Base-by-base conservation (phyloP, 768 basidiomycete species). In the Gautieria morchelliformis region DNA sequence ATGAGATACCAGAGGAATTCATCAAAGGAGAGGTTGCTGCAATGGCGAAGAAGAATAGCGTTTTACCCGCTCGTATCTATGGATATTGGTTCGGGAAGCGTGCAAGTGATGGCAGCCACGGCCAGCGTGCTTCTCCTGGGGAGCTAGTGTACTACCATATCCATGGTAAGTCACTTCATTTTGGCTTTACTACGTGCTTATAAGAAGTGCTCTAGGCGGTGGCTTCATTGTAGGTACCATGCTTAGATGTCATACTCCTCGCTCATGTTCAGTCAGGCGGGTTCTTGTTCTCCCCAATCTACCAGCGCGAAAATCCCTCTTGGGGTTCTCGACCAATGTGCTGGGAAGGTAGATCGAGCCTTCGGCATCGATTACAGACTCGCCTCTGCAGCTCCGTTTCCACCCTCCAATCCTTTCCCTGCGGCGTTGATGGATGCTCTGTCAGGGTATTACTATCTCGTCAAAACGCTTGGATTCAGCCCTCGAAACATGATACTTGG, bases 381-480 rank as follows among this genome's bases (percentile, higher is more conserved):
- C 32, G 69, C 73, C 5, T 63, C 65, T 0, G 63, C 66, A 6
- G 58, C 61, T 17, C 68, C 76, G 7, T 62, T 65, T 51, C 32
- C 52, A 4, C 37, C 62, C 6, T 47, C 63, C 1, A 69, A 76
- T 19, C 68, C 80, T 0, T 83, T 81, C 65, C 82, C 82, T 1
- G 72, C 79, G 0, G 75, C 77, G 0, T 68, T 84, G 1, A 57
- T 83, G 17, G 82, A 83, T 62, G 76, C 70, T 1, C 47, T 82
- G 10, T 73, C 78, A 0, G 79, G 75, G 3, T 82, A 79, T 59
- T 48, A 69, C 11, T 78, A 82, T 68, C 75, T 84, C 24, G 66
- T 78, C 30, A 62, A 74, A 14, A 63, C 59, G 14, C 63, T 77
- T 32, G 72, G 73, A 0, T 77, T 80, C 63, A 51, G 60, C 4